Evolutionary conservation across 306 rosid genomes (phyloP).

Genomic region (Luffa acutangula): DNA sequence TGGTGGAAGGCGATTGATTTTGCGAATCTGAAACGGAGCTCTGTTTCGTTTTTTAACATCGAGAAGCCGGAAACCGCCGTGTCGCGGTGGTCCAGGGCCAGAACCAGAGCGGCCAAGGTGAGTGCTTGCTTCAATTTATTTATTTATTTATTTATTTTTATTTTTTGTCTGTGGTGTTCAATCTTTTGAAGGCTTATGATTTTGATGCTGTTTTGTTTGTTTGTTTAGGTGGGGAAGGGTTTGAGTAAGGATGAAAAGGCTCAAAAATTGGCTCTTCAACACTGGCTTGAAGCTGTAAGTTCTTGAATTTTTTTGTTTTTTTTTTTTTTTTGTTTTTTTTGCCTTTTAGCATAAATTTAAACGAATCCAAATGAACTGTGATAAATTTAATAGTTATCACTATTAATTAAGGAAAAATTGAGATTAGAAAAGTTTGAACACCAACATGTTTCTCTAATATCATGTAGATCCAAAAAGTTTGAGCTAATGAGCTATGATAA

Average conservation of each 20-base stretch:
- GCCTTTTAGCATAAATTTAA: too few relatives aligned
- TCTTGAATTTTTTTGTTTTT: neutral
- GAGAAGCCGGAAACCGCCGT: slow-evolving; percentile 68
- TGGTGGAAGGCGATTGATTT: slow-evolving; percentile 93
- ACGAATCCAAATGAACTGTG: too few relatives aligned
- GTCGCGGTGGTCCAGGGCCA: slow-evolving; percentile 90
- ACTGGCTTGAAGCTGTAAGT: slow-evolving; percentile 96
- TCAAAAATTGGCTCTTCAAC: slow-evolving; percentile 82
- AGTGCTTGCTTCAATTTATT: neutral
- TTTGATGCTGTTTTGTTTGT: neutral
- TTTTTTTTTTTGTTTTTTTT: too few relatives aligned
- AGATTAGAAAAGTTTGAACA: too few relatives aligned
- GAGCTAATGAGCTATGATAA: too few relatives aligned
- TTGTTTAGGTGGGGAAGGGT: slow-evolving; percentile 80
- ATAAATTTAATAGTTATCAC: too few relatives aligned
- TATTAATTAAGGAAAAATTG: too few relatives aligned
- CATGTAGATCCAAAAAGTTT: too few relatives aligned
- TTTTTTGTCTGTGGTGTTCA: neutral
- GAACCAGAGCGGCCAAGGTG: slow-evolving; percentile 90
- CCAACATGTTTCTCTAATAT: too few relatives aligned
- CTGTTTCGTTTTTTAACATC: slow-evolving; percentile 59
- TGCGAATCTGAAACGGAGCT: slow-evolving; percentile 62
- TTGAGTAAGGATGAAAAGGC: slow-evolving; percentile 95
- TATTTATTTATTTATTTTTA: neutral
- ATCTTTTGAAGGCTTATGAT: neutral